Evolutionary conservation across 352 stramenopile species (phyloP), one percentile per base, ranked within the genome.

Genomic region (Phytophthora multivora): DNA sequence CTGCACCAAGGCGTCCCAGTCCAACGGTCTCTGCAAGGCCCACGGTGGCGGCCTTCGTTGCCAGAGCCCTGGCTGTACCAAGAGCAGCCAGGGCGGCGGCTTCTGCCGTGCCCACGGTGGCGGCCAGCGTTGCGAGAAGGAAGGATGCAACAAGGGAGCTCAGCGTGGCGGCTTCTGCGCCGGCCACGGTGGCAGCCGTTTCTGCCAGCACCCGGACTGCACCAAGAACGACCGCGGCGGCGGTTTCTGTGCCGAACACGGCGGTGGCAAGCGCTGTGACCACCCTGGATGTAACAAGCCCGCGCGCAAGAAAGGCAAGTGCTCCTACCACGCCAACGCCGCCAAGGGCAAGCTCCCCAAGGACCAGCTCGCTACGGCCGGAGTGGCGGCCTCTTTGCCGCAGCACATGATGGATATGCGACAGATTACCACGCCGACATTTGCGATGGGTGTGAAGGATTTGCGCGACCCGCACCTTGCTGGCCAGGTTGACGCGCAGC

Each of bases 201-300:
- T 92, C 31, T 96, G 88, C 72, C 77, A 91, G 66, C 77, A 91
- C 51, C 77, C 79, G n/a, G 86, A 91, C 47, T 96, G 88, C 72
- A 91, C 82, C 54, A 95, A 95, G 71, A 93, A 93, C 57, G 88
- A 95, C 61, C 83, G 87, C 16, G 87, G 88, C 11, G 88, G 87
- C 23, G 88, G 88, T 39, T 95, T 88, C 57, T 96, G 88, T 60
- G 87, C 87, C 4, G 80, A 93, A 48, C 88, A 96, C 59, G 88
- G 88, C 46, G 88, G 88, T 31, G 88, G 87, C 61, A 91, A 93
- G 58, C 83, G 87, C 15, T 96, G 88, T 66, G 80, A 88, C 53
- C 64, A 89, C 49, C 46, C 79, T 3, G 78, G 74, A 28, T 96
- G 88, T 73, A 90, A 90, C 69, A 89, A 90, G 47, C 89, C 87